Evolutionary conservation across 2,329 filamentous ascomycete genomes (phyloP), one percentile per base, ranked within the genome.

Genomic region (Exophiala calicioides): DNA sequence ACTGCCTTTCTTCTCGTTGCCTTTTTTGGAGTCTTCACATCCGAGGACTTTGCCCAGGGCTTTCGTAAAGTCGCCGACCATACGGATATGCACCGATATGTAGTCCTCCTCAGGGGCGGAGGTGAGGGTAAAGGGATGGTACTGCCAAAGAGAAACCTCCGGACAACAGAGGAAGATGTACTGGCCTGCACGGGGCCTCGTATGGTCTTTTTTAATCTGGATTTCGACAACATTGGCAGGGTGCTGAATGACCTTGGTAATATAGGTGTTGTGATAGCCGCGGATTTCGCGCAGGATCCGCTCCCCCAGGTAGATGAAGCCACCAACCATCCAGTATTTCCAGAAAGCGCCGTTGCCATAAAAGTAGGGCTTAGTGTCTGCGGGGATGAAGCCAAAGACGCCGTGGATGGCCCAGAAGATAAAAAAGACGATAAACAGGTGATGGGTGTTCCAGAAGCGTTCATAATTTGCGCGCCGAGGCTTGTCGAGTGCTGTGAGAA

Each of bases 161-260:
- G 88, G 88, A 65, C 88, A 93, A 74, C 86, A 91, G 59, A 93
- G 77, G 73, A 91, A 91, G 60, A 94, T 91, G 71, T 93, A 93
- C 77, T 77, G 58, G 39, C 88, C 88, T 15, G 88, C 86, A 42
- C 79, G 78, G 3, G 86, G 89, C 74, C 85, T 89, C 32, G 87
- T 90, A 68, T 89, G 75, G 63, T 90, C 86, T 69, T 93, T 93
- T 76, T 91, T 90, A 72, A 94, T 90, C 71, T 93, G 88, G 52
- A 94, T 90, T 69, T 94, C 88, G 65, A 86, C 87, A 13, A 94
- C 88, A 61, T 90, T 89, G 73, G 85, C 89, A 5, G 88, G 88
- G 66, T 94, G 88, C 71, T 93, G 88, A 55, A 94, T 84, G 53
- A 94, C 88, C 72, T 93, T 93, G 55, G 86, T 89, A 50, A 94